phyloP scores from a whole-genome alignment of 176 grass and related monocot species.

The Bothriochloa decipiens region DNA sequence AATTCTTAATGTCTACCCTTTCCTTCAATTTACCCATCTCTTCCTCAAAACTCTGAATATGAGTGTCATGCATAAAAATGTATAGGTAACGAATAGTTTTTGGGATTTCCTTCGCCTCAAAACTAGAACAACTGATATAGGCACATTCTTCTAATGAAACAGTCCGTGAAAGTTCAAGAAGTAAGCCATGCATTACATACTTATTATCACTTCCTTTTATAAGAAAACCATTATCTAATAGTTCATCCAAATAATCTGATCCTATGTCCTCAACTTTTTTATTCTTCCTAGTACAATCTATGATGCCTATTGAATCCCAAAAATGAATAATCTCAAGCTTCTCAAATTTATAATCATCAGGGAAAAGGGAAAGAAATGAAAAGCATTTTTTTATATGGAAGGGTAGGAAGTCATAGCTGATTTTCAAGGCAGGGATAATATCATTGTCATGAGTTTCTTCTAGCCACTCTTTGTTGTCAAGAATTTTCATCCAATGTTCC shows the following conservation, averaged over 20 bases:
- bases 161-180: neutral
- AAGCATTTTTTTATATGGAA: constrained; percentile 30
- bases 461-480: constrained; percentile 10
- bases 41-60: neutral
- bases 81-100: neutral
- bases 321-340: neutral
- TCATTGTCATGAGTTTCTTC: neutral
- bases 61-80: neutral
- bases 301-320: neutral
- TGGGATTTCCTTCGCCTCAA: neutral
- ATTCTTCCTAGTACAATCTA: neutral
- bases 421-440: constrained; percentile 9
- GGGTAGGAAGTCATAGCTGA: constrained; percentile 33
- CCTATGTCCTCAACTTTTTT: neutral
- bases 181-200: neutral
- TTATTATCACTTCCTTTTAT: neutral
- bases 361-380: neutral
- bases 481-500: constrained; percentile 6
- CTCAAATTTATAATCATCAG: neutral
- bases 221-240: neutral
- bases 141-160: neutral
- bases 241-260: neutral
- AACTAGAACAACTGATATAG: neutral
- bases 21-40: neutral
- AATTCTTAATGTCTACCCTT: neutral